Evolutionary conservation across 2,329 filamentous ascomycete genomes (phyloP).

Genomic region (Ophiostoma piceae): DNA sequence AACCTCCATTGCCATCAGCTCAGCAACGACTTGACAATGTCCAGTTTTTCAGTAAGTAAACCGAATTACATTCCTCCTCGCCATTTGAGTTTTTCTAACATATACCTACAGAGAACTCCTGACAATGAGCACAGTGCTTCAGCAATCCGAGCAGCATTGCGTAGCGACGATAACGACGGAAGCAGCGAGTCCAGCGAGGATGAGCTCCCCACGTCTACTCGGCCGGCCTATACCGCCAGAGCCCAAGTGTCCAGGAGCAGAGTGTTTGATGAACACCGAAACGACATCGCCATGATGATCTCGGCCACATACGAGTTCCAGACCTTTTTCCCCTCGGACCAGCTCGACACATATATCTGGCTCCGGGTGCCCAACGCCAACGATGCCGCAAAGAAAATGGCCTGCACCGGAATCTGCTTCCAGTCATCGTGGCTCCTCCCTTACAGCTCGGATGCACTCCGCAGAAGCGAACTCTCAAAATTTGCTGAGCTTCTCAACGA

Average conservation of each 20-base stretch:
- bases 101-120: neutral
- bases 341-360: slow-evolving; percentile 27
- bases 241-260: neutral
- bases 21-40: neutral
- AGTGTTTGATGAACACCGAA: slow-evolving; percentile 12
- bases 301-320: slow-evolving; percentile 25
- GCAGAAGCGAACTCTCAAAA: slow-evolving; percentile 23
- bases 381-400: slow-evolving; percentile 18
- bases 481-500: slow-evolving; percentile 3
- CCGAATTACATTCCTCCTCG: neutral
- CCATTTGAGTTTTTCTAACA: neutral
- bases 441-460: slow-evolving; percentile 25
- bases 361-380: slow-evolving; percentile 20
- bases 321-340: slow-evolving; percentile 19
- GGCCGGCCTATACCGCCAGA: no score
- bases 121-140: neutral
- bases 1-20: no score
- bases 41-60: neutral
- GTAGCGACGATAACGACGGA: neutral
- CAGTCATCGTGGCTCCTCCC: slow-evolving; percentile 24
- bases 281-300: slow-evolving; percentile 24
- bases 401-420: slow-evolving; percentile 23
- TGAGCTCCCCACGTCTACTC: neutral
- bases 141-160: neutral
- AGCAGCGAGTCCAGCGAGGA: neutral